Evolutionary conservation across 768 basidiomycete genomes (phyloP), one percentile per base, ranked within the genome.

Genomic region (Trametes meyenii): DNA sequence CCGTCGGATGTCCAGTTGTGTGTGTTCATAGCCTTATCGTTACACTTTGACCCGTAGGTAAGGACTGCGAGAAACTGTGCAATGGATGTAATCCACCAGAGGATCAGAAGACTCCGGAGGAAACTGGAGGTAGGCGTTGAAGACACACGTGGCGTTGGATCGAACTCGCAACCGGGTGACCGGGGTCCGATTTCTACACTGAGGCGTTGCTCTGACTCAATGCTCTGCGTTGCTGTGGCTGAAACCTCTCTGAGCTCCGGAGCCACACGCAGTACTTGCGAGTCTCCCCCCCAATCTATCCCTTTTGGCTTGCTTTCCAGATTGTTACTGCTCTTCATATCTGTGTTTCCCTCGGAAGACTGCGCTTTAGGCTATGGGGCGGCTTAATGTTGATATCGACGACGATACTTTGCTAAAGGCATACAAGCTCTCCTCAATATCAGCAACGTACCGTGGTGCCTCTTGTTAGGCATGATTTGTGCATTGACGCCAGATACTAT

Each of bases 361-460:
- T 33, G n/a, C 26, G 23, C 4, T 4, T n/a, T 11, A 44, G 24
- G 45, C 36, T 11, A 67, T 88, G 85, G 82, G 83, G 29, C 84
- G 81, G 66, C 78, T 87, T 58, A 87, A 85, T 69, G 82, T 91
- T 66, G 80, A 86, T 49, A 80, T 88, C 26, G 93, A 95, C 73
- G 92, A 95, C 72, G 90, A 85, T 10, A 76, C 88, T 12, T 75
- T 98, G 43, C 84, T 98, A 60, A 94, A 94, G 76, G 83, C 91
- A 2, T 98, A 98, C 71, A 89, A 87, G 62, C 83, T 98, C 46
- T 87, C 89, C 13, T 86, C 85, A 21, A 77, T 94, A 43, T 78
- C 83, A 40, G 95, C 96, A 38, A 85, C 79, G 91, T 93, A 81
- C 68, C 78, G 43, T 38, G 5, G 50, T 10, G 45, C 2, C 5